These are phyloP conservation scores for Kwoniella mangroviensis DNA, from an alignment of 768 basidiomycete species.

Conservation along the genomic window DNA sequence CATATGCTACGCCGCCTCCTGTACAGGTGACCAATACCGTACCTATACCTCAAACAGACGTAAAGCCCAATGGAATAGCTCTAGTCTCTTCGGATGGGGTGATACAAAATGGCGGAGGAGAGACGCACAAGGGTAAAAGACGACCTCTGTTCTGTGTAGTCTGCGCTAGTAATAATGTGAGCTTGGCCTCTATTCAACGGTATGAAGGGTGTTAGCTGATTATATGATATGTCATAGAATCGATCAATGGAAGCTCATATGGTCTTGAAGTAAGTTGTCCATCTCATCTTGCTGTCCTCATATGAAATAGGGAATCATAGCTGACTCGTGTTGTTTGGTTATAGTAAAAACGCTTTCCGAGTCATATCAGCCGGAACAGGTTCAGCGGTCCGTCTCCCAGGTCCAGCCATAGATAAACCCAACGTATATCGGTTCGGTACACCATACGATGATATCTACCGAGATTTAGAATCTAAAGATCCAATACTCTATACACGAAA, in stretches of 20 bases:
- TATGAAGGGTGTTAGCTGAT: slow-evolving; percentile 4
- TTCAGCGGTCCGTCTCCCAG: slow-evolving; percentile 93
- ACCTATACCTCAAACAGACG: slow-evolving; percentile 8
- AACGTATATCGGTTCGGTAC: slow-evolving; percentile 97
- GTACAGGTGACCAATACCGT: not conserved
- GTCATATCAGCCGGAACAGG: slow-evolving; percentile 96
- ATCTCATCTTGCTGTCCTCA: too few species aligned
- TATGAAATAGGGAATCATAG: not conserved
- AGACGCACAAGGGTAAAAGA: slow-evolving; percentile 54
- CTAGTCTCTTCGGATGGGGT: not conserved
- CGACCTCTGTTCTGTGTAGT: slow-evolving; percentile 94
- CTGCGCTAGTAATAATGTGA: slow-evolving; percentile 97
- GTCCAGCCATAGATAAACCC: slow-evolving; percentile 94
- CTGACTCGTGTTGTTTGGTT: not conserved
- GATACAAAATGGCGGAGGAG: slow-evolving; percentile 11
- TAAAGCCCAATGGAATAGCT: slow-evolving; percentile 25
- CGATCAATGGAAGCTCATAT: slow-evolving; percentile 98
- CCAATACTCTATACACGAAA: slow-evolving; percentile 88
- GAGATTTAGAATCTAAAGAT: slow-evolving; percentile 84
- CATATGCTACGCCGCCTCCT: slow-evolving; percentile 15
- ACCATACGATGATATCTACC: slow-evolving; percentile 92
- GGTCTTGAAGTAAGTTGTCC: slow-evolving; percentile 74
- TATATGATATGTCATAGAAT: slow-evolving; percentile 65
- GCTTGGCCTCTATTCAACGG: slow-evolving; percentile 43
- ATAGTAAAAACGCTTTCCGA: slow-evolving; percentile 84